Evolutionary conservation across 495 filamentous ascomycete species (phyloP).

Genomic region (Thermochaetoides thermophila): DNA sequence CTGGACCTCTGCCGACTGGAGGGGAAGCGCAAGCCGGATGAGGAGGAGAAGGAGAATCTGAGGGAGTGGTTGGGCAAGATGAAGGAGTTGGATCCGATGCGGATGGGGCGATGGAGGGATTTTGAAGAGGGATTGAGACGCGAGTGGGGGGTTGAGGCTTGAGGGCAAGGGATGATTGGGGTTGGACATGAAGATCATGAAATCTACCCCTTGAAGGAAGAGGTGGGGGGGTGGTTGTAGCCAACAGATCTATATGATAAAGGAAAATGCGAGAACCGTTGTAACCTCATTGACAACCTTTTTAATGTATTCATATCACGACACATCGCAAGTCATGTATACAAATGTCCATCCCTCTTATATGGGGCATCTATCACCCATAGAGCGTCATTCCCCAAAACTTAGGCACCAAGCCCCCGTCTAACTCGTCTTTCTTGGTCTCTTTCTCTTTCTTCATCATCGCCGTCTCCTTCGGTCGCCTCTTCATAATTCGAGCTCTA

Average conservation of each 20-base stretch:
- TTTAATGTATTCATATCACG: too few species aligned
- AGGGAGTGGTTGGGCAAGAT: conserved; percentile 48
- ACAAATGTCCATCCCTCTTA: too few species aligned
- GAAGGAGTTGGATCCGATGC: conserved; percentile 52
- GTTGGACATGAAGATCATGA: neutral
- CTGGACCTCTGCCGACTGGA: conserved; percentile 29
- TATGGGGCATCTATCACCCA: too few species aligned
- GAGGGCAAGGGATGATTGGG: neutral
- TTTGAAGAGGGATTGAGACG: conserved; percentile 34
- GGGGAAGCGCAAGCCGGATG: too few species aligned
- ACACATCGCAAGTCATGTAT: too few species aligned
- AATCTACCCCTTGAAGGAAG: too few species aligned
- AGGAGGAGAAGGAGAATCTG: conserved; percentile 19
- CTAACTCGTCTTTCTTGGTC: neutral
- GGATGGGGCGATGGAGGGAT: conserved; percentile 54
- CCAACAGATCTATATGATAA: too few species aligned
- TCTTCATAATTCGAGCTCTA: neutral
- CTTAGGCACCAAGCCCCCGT: too few species aligned
- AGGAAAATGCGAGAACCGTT: too few species aligned
- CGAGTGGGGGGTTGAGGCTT: conserved; percentile 9
- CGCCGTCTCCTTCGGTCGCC: neutral
- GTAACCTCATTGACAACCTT: too few species aligned
- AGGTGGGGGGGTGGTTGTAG: too few species aligned
- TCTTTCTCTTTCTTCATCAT: neutral
- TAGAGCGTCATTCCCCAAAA: too few species aligned